phyloP scores from a whole-genome alignment of 2,329 filamentous ascomycete genomes.

The Talaromyces sp. region DNA sequence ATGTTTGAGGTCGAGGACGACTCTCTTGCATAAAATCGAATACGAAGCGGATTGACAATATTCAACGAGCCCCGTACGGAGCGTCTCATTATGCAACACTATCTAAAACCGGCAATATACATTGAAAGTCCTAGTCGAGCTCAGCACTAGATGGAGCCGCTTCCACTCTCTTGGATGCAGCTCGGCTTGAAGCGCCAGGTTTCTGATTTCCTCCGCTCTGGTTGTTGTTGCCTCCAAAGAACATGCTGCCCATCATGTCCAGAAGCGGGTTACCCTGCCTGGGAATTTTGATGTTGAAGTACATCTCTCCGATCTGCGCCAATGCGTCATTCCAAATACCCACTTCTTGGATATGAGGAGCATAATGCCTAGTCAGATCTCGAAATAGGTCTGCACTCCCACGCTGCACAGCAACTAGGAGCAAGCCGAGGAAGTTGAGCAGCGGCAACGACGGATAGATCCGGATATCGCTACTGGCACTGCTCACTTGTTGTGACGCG shows the following conservation, averaged over 20 bases:
- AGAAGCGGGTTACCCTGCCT: conserved; percentile 87
- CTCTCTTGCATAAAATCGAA: conserved; percentile 21
- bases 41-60: neutral
- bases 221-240: conserved; percentile 66
- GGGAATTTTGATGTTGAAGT: conserved; percentile 87
- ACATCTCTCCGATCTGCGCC: conserved; percentile 89
- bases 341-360: conserved; percentile 69
- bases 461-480: conserved; percentile 65
- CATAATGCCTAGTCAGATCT: conserved; percentile 78
- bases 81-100: neutral
- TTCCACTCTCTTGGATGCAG: conserved; percentile 44
- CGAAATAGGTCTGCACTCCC: conserved; percentile 73
- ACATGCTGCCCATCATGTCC: conserved; percentile 97
- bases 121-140: conserved; percentile 32
- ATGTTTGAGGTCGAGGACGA: conserved; percentile 74
- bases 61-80: neutral
- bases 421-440: conserved; percentile 84
- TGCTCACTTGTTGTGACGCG: conserved; percentile 76
- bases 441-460: conserved; percentile 90
- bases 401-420: conserved; percentile 79
- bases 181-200: conserved; percentile 36
- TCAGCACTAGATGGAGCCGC: conserved; percentile 42
- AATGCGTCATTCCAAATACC: conserved; percentile 76
- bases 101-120: conserved; percentile 1
- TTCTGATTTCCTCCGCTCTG: conserved; percentile 40